Base-by-base conservation (phyloP, 2,329 filamentous ascomycete species). In the Fusarium sp. region DNA sequence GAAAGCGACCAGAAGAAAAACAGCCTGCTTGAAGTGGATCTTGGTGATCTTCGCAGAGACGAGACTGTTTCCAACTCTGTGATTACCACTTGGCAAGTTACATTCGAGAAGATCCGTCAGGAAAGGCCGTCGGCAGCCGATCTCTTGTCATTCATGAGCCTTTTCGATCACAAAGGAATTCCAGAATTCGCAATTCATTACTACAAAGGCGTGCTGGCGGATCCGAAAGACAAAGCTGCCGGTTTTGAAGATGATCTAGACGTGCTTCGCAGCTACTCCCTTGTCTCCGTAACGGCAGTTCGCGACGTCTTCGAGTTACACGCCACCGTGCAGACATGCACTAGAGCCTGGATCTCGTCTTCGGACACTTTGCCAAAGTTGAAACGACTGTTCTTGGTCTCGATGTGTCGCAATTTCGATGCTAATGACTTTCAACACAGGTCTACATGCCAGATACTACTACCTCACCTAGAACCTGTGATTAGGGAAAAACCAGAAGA, bases 1-100 rank as follows among this genome's bases (percentile, higher is more conserved):
- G 73, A 79, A 32, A 81, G 75, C 58, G 75, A 81, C 8, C 50
- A 69, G 18, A 77, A 78, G 28, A 79, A 68, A 44, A 67, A 59
- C 0, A 77, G n/a, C 16, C 76, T 82, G 28, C 67, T 82, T 0
- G 61, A 78, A 9, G 32, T 67, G 21, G 77, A 83, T 6, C 66
- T n/a, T 3, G 76, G 73, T 10, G 66, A 75, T 53, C 56, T 79
- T 13, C 67, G 70, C 8, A 54, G 61, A 32, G 68, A 75, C 21
- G 38, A 69, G 18, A 57, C 52, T 1, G 60, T 67, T 18, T 74
- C 73, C 0, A 74, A 68, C 40, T 72, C 73, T 0, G 57, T 74
- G 2, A 47, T 73, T 2, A 50, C 12, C 0, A 75, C 57, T 4
- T 75, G 61, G 69, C 33, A 73, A 46, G 60, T 73, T 3, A 71